Evolutionary conservation across 352 stramenopile species (phyloP), one percentile per base, ranked within the genome.

Genomic region (Thalassiosira livingstoniorum): DNA sequence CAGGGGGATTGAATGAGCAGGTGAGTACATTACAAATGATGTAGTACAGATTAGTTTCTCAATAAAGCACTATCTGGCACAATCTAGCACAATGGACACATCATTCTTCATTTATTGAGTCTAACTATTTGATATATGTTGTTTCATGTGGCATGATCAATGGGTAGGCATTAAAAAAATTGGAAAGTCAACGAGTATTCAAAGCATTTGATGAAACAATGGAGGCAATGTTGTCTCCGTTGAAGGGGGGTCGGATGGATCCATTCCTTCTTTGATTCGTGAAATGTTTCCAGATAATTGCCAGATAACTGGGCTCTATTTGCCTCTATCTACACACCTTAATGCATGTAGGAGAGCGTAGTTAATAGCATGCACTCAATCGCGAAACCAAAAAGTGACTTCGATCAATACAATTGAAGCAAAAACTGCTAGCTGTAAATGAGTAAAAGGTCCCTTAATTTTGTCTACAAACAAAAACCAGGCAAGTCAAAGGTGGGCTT

Each of bases 1-100:
- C 87, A 23, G 89, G 89, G 54, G 89, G 89, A 31, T 62, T 93
- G 18, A 93, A 93, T 73, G 89, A 92, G 78, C 87, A 93, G 71
- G 74, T 82, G 42, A 66, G 61, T 73, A 10, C 18, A 4, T 63
- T 4, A 45, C 11, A 42, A 66, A 74, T 53, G 61, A 53, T 51
- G n/a, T 31, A 15, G 25, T n/a, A 37, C 7, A 21, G 34, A 2
- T 62, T n/a, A n/a, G n/a, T n/a, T n/a, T n/a, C n/a, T n/a, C n/a
- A n/a, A n/a, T n/a, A n/a, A n/a, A n/a, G n/a, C n/a, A n/a, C n/a
- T n/a, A n/a, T n/a, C n/a, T n/a, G n/a, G n/a, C n/a, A n/a, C n/a
- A n/a, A n/a, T n/a, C n/a, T n/a, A n/a, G n/a, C n/a, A n/a, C n/a
- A n/a, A n/a, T n/a, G n/a, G n/a, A n/a, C n/a, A n/a, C n/a, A n/a